phyloP scores from a whole-genome alignment of 495 filamentous ascomycete species.

The Hamigera avellanea region DNA sequence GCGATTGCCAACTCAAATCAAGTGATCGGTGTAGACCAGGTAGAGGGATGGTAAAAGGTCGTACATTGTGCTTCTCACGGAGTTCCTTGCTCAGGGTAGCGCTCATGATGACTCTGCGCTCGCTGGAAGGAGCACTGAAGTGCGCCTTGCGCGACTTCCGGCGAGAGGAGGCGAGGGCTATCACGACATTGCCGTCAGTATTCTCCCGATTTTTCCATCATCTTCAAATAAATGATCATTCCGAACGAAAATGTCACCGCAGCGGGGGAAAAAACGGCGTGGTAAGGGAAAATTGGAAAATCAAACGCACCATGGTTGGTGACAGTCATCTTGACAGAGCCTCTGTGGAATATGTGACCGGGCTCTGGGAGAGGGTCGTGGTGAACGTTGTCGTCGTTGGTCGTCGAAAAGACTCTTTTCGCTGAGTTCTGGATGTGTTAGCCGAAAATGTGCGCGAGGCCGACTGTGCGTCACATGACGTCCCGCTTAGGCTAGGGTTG shows the following conservation, averaged over 20 bases:
- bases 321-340: constrained; percentile 29
- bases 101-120: constrained; percentile 87
- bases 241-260: neutral
- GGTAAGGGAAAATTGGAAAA: neutral
- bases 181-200: constrained; percentile 13
- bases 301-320: constrained; percentile 26
- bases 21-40: too few relatives aligned
- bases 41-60: constrained; percentile 7
- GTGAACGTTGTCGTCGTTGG: constrained; percentile 23
- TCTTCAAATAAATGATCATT: neutral
- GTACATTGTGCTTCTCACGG: constrained; percentile 87
- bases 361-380: constrained; percentile 19
- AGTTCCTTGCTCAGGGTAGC: constrained; percentile 92
- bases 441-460: constrained; percentile 15
- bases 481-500: constrained; percentile 18
- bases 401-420: constrained; percentile 16
- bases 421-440: too few relatives aligned
- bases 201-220: neutral
- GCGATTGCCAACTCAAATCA: too few relatives aligned
- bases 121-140: constrained; percentile 83
- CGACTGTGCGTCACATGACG: constrained; percentile 33
- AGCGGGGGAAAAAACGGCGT: neutral
- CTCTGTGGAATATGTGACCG: constrained; percentile 19
- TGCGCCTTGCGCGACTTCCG: constrained; percentile 97
- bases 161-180: constrained; percentile 71